Evolutionary conservation across 257 asterid genomes (phyloP).

Genomic region (Coffea canephora): DNA sequence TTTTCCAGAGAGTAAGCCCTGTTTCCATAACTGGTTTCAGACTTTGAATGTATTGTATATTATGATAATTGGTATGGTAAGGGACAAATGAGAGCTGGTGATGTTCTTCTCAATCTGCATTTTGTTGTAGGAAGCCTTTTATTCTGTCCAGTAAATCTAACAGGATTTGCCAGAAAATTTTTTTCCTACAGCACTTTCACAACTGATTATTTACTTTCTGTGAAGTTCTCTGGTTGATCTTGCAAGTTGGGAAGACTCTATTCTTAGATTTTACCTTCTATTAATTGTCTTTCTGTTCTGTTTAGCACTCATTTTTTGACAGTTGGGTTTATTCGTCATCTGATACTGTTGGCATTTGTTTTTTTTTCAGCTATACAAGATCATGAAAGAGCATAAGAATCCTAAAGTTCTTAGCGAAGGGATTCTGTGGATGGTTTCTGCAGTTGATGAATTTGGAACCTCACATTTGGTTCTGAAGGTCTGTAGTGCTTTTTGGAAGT

Average conservation of each 20-base stretch:
- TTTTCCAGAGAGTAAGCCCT: slow-evolving; percentile 82
- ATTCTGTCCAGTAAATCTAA: not conserved
- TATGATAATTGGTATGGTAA: not conserved
- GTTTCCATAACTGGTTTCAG: not conserved
- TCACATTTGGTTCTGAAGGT: slow-evolving; percentile 85
- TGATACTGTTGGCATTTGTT: slow-evolving; percentile 16
- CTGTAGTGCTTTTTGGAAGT: slow-evolving; percentile 2
- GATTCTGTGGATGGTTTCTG: slow-evolving; percentile 89
- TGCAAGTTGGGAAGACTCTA: not conserved
- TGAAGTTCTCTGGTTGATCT: not conserved
- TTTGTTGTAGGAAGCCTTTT: not conserved
- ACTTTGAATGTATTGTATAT: not conserved
- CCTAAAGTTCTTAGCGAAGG: slow-evolving; percentile 99
- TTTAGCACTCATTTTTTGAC: not conserved
- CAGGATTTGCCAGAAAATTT: not conserved
- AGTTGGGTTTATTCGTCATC: not conserved
- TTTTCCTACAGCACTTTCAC: not conserved
- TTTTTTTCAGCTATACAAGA: slow-evolving; percentile 66
- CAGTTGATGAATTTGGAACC: slow-evolving; percentile 87
- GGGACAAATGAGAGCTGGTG: not conserved
- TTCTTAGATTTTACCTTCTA: not conserved
- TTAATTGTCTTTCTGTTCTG: not conserved
- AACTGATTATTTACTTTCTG: not conserved
- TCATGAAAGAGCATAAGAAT: slow-evolving; percentile 97
- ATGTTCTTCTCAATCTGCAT: not conserved